Evolutionary conservation across 2,329 filamentous ascomycete species (phyloP).

Genomic region (Trichoderma koningiopsis): DNA sequence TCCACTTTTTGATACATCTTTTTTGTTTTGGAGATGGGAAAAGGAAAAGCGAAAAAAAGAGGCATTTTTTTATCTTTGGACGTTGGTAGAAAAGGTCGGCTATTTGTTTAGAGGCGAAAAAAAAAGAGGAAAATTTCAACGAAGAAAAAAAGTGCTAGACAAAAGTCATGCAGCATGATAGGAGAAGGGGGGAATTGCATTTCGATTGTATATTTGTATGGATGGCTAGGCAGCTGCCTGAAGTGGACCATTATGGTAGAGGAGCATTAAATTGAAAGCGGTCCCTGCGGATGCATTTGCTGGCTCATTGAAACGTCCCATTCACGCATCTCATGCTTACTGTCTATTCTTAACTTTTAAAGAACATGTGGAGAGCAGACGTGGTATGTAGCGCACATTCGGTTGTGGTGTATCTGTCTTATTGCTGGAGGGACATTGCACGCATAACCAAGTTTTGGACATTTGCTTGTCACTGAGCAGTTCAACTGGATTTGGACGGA

Average conservation of each 20-base stretch:
- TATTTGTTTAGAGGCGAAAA: constrained; percentile 1
- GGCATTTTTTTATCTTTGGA: constrained; percentile 1
- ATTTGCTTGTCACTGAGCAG: neutral
- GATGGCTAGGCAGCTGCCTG: neutral
- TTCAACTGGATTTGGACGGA: neutral
- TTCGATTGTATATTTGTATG: neutral
- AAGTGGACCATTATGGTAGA: neutral
- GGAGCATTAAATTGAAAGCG: neutral
- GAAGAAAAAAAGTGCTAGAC: neutral
- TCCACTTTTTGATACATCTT: neutral
- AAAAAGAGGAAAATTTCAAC: neutral
- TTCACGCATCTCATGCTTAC: neutral
- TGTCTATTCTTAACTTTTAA: neutral
- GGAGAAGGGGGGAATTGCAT: neutral
- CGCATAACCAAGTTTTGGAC: neutral
- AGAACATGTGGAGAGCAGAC: neutral
- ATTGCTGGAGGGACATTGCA: neutral
- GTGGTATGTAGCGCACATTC: neutral
- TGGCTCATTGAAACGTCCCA: neutral
- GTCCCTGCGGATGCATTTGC: neutral
- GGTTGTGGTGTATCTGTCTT: neutral
- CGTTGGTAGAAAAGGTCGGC: constrained; percentile 10
- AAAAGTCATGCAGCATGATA: neutral
- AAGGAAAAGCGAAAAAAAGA: neutral
- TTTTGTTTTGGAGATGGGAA: neutral